Conservation (phyloP, 345 rosid genomes). For the Populus ilicifolia region DNA sequence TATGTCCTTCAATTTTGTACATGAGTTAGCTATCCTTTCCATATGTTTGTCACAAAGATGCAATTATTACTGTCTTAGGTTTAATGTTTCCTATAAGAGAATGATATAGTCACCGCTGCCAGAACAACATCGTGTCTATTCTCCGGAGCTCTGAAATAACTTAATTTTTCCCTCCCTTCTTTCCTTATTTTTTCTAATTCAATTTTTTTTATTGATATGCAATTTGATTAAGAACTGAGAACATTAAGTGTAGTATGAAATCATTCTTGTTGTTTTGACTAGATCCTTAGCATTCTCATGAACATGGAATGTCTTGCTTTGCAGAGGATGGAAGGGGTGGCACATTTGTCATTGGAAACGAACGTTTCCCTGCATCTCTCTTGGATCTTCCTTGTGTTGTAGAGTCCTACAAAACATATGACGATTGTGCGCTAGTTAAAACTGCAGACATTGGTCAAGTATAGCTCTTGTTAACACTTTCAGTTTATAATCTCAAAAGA, state of each 20-base stretch:
- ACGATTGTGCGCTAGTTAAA: slow-evolving; percentile 82
- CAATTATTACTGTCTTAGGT: background rate
- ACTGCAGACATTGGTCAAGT: slow-evolving; percentile 96
- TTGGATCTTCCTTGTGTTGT: slow-evolving; percentile 88
- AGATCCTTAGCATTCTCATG: background rate
- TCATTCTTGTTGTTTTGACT: background rate
- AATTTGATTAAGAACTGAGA: background rate
- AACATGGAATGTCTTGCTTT: slow-evolving; percentile 7
- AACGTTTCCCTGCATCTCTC: slow-evolving; percentile 70
- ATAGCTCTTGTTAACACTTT: background rate
- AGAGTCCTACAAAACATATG: slow-evolving; percentile 90
- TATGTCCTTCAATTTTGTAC: background rate
- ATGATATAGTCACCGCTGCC: background rate
- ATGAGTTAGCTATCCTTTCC: background rate
- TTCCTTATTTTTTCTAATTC: background rate
- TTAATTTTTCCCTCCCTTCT: background rate
- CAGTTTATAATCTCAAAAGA: background rate
- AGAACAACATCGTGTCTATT: background rate
- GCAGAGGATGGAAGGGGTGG: slow-evolving; percentile 93
- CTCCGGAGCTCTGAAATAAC: background rate
- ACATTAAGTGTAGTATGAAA: background rate
- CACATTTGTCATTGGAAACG: slow-evolving; percentile 65
- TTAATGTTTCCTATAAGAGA: background rate
- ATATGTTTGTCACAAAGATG: background rate
- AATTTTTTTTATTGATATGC: background rate